Evolutionary conservation across 1,284 basidiomycete species (phyloP), one percentile per base, ranked within the genome.

Genomic region (Fomitopsis betulina): DNA sequence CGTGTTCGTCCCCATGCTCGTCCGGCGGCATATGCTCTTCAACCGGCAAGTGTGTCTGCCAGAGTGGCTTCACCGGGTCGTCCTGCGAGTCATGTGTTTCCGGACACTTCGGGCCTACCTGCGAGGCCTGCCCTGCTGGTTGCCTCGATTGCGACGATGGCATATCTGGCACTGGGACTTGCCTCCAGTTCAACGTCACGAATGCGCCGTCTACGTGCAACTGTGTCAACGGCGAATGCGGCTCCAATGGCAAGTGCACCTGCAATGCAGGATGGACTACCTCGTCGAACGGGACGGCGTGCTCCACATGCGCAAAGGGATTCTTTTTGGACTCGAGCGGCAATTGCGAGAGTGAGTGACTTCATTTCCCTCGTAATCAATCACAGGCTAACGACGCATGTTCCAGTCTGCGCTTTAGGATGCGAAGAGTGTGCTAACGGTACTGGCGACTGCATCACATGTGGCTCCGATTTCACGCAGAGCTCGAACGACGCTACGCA

Each of bases 251-350:
- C 0, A 78, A 84, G 61, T 94, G 91, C 67, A 73, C 81, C 1
- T 94, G 91, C 66, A 87, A 87, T 63, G 68, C 84, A 0, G 92
- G 92, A 0, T 94, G 89, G 88, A 82, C 82, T 1, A 81, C 81
- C 0, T 84, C 79, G 0, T 73, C 76, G 50, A 89, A 90, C 63
- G 87, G 89, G 9, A 89, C 86, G 0, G 81, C 79, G 27, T 94
- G 92, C 68, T 83, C 87, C 12, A 76, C 82, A 53, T 94, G 91
- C 68, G 79, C 81, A 1, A 62, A 78, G 15, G 92, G 91, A 0
- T 94, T 90, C 72, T 93, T 89, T 75, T 75, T 86, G 54, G 79
- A 79, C 52, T 79, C 82, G 0, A 80, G 75, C 9, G 91, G 90
- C 2, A 83, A 88, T 65, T 94, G 91, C 68, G 77, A 85, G 76